Conservation (phyloP, 306 rosid genomes). For the Casuarina equisetifolia region DNA sequence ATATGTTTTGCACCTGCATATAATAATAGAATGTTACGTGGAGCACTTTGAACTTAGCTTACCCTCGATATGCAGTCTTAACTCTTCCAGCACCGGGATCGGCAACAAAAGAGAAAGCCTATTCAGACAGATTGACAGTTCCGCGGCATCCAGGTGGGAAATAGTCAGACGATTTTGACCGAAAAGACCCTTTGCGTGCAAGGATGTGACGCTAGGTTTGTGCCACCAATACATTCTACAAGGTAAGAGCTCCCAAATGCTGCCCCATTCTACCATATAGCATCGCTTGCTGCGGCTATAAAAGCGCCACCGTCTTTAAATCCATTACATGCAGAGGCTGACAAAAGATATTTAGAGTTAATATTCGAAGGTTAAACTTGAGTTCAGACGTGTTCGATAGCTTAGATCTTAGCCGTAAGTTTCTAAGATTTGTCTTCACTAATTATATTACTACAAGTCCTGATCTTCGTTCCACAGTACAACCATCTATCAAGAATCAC, state of each 20-base stretch:
- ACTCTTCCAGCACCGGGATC: conserved; percentile 28
- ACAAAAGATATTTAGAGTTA: neutral
- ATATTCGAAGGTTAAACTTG: no score
- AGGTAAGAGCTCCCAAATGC: conserved; percentile 11
- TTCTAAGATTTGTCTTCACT: no score
- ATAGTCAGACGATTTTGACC: conserved; percentile 29
- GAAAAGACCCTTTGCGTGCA: conserved; percentile 15
- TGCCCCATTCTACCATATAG: neutral
- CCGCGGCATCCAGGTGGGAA: conserved; percentile 24
- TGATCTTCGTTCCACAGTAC: no score
- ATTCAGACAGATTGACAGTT: conserved; percentile 26
- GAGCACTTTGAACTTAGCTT: neutral
- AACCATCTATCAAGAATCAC: no score
- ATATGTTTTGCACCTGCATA: no score
- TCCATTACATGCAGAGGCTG: conserved; percentile 5
- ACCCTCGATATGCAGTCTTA: conserved; percentile 11
- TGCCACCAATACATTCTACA: conserved; percentile 21
- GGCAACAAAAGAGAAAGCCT: conserved; percentile 25
- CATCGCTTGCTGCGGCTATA: conserved; percentile 7
- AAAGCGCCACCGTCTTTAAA: neutral
- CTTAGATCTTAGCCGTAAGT: no score
- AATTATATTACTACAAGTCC: no score
- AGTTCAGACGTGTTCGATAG: no score
- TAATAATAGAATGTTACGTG: no score
- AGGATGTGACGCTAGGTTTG: conserved; percentile 12